Evolutionary conservation across 768 basidiomycete genomes (phyloP).

Genomic region (Tulasnella sp.): DNA sequence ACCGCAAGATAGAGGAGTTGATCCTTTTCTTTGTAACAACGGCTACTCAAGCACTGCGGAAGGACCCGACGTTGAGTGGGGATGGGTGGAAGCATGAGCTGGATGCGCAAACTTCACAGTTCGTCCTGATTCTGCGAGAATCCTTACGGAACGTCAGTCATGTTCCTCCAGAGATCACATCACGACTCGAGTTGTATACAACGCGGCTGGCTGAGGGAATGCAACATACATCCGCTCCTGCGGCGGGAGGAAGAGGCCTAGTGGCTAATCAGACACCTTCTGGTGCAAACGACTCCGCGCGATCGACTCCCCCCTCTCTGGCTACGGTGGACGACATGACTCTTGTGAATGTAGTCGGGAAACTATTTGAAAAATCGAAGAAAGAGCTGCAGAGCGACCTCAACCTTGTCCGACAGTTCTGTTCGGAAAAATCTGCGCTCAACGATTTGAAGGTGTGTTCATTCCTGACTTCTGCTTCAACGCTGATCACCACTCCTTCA

Average conservation of each 20-base stretch:
- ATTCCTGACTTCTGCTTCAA: neutral
- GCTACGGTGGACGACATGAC: conserved; percentile 69
- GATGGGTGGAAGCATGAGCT: conserved; percentile 93
- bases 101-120: conserved; percentile 85
- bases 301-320: conserved; percentile 29
- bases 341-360: conserved; percentile 63
- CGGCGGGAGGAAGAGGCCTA: conserved; percentile 43
- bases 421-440: conserved; percentile 81
- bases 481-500: conserved; percentile 38
- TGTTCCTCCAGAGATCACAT: conserved; percentile 76
- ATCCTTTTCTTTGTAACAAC: conserved; percentile 94
- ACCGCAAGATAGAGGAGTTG: conserved; percentile 94
- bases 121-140: conserved; percentile 81
- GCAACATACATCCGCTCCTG: conserved; percentile 51
- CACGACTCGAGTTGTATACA: conserved; percentile 79
- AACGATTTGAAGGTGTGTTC: conserved; percentile 73
- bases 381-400: conserved; percentile 69
- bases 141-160: conserved; percentile 68
- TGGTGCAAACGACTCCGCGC: neutral
- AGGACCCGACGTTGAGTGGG: conserved; percentile 70
- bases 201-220: conserved; percentile 66
- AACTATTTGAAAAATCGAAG: conserved; percentile 70
- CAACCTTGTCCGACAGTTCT: conserved; percentile 57
- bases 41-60: conserved; percentile 81
- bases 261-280: neutral